phyloP scores from a whole-genome alignment of 2,329 filamentous ascomycete genomes.

The Aspergillus bombycis region DNA sequence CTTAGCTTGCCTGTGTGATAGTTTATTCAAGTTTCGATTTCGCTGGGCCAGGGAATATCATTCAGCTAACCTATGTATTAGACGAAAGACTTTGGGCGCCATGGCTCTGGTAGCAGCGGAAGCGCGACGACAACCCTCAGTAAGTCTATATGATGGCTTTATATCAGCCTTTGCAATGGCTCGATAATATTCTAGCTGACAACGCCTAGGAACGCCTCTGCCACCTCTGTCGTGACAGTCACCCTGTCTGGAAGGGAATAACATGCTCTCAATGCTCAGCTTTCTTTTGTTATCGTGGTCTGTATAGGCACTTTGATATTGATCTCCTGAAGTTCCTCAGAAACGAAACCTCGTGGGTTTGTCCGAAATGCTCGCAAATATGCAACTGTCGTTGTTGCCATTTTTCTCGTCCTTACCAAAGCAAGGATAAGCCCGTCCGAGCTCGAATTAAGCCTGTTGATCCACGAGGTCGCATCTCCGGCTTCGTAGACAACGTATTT shows the following conservation, averaged over 20 bases:
- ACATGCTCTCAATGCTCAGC: slow-evolving; percentile 36
- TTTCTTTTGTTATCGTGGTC: slow-evolving; percentile 41
- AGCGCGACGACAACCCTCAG: slow-evolving; percentile 25
- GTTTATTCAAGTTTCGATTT: neutral
- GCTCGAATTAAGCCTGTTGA: slow-evolving; percentile 37
- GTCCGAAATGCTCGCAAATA: slow-evolving; percentile 37
- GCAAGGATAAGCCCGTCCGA: slow-evolving; percentile 38
- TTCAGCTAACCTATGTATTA: slow-evolving; percentile 3
- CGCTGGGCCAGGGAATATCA: neutral
- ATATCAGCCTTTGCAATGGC: slow-evolving; percentile 12
- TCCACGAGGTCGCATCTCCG: slow-evolving; percentile 36
- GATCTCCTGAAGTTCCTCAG: slow-evolving; percentile 34
- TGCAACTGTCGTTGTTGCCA: slow-evolving; percentile 44
- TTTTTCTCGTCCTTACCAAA: slow-evolving; percentile 36
- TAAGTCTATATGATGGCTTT: slow-evolving; percentile 17
- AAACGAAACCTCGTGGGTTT: slow-evolving; percentile 33
- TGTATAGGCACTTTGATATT: slow-evolving; percentile 41
- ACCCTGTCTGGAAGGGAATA: slow-evolving; percentile 39
- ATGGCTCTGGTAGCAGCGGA: slow-evolving; percentile 29
- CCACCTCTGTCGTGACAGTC: slow-evolving; percentile 40
- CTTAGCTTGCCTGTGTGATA: neutral
- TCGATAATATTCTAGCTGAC: neutral
- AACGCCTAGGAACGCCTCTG: slow-evolving; percentile 35
- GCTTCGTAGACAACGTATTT: slow-evolving; percentile 43
- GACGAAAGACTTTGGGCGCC: slow-evolving; percentile 24